A percentile compares a stretch with the other conserved stretches of the same genome.
Conservation (phyloP, 2,329 filamentous ascomycete genomes). For the Emmonsiellopsis sp. region DNA sequence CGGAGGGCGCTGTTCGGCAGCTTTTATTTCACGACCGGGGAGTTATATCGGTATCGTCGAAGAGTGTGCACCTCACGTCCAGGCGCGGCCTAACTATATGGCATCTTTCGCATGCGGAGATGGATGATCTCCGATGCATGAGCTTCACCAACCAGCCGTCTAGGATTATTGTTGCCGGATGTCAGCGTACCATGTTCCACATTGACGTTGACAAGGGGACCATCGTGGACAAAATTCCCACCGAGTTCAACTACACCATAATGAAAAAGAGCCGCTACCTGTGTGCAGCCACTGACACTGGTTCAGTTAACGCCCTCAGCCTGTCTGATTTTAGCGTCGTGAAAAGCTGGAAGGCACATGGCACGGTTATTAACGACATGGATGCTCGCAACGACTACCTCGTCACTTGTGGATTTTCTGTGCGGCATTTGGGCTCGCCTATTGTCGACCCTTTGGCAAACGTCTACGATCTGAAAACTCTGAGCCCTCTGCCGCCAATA, state of each 20-base stretch:
- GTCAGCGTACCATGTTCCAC: constrained; percentile 76
- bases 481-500: constrained; percentile 79
- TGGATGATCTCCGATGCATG: constrained; percentile 88
- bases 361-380: constrained; percentile 87
- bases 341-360: constrained; percentile 85
- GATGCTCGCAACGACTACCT: constrained; percentile 92
- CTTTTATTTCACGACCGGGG: constrained; percentile 87
- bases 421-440: constrained; percentile 66
- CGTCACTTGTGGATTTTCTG: constrained; percentile 87
- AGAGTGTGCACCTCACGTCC: constrained; percentile 79
- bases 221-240: constrained; percentile 61
- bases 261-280: constrained; percentile 87
- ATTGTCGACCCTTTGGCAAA: constrained; percentile 90
- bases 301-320: constrained; percentile 78
- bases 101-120: constrained; percentile 71
- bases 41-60: constrained; percentile 71
- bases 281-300: constrained; percentile 77
- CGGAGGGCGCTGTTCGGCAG: constrained; percentile 74
- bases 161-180: constrained; percentile 76
- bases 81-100: constrained; percentile 76
- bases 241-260: constrained; percentile 71
- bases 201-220: constrained; percentile 63
- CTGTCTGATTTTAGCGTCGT: constrained; percentile 65
- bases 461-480: constrained; percentile 88
- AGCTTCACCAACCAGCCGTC: constrained; percentile 83